phyloP scores from a whole-genome alignment of 768 basidiomycete genomes.

The Tremella yokohamensis region DNA sequence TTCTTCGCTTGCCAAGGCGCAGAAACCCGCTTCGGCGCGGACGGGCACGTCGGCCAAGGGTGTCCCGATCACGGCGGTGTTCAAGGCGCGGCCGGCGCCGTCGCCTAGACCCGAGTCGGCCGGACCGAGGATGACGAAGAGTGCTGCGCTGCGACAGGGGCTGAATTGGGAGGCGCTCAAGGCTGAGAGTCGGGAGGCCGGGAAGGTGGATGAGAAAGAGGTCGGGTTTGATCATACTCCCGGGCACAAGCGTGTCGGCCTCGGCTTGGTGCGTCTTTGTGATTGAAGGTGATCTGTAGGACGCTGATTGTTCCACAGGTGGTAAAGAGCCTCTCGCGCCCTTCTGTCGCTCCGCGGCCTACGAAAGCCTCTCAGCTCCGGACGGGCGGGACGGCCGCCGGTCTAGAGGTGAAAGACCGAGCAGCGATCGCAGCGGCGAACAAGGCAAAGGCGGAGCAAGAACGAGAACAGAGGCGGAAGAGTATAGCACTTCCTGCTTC shows the following conservation, averaged over 20 bases:
- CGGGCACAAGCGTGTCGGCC: slow-evolving; percentile 27
- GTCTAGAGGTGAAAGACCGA: slow-evolving; percentile 6
- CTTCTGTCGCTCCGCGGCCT: slow-evolving; percentile 21
- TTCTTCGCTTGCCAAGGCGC: slow-evolving; percentile 23
- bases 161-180: slow-evolving; percentile 27
- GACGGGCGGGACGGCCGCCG: slow-evolving; percentile 5
- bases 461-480: slow-evolving; percentile 21
- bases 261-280: slow-evolving; percentile 26
- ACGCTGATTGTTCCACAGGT: slow-evolving; percentile 20
- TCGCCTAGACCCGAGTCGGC: slow-evolving; percentile 9
- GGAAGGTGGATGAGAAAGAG: slow-evolving; percentile 1
- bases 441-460: slow-evolving; percentile 14
- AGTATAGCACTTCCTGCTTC: slow-evolving; percentile 23
- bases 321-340: slow-evolving; percentile 26
- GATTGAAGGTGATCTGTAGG: not conserved
- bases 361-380: slow-evolving; percentile 33
- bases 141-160: slow-evolving; percentile 27
- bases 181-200: not conserved
- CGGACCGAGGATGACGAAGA: slow-evolving; percentile 39
- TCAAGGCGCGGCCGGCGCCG: slow-evolving; percentile 32
- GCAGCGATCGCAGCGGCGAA: slow-evolving; percentile 11
- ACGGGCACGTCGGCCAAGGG: not conserved
- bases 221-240: slow-evolving; percentile 16
- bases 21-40: not conserved
- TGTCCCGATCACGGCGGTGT: slow-evolving; percentile 8